These are phyloP conservation scores for Vanrija humicola DNA, from an alignment of 1,284 basidiomycete genomes.

Conservation along the genomic window DNA sequence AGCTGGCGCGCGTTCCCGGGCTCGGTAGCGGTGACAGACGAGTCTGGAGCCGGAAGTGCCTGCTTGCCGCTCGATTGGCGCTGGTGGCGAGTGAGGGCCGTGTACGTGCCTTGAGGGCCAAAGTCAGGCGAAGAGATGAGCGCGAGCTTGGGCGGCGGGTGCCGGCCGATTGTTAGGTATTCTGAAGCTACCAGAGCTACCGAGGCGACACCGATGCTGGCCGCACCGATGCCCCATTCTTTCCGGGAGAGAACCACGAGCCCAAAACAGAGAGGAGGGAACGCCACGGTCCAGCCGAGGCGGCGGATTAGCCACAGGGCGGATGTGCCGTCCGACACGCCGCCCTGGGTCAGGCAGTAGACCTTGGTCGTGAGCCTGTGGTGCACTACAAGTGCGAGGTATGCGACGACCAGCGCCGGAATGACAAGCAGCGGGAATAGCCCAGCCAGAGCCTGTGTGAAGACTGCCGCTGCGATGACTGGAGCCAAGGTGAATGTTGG, in stretches of 20 bases:
- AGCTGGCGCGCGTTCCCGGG: neutral
- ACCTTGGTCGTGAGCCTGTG: slow-evolving; percentile 71
- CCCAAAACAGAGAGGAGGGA: slow-evolving; percentile 70
- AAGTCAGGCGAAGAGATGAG: neutral
- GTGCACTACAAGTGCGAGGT: slow-evolving; percentile 67
- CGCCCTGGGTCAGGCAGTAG: slow-evolving; percentile 62
- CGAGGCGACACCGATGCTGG: slow-evolving; percentile 58
- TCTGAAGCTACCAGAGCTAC: slow-evolving; percentile 38
- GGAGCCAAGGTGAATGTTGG: slow-evolving; percentile 63
- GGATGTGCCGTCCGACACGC: slow-evolving; percentile 63
- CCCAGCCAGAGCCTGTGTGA: slow-evolving; percentile 63
- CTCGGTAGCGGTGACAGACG: no score
- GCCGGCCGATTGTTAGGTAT: slow-evolving; percentile 15
- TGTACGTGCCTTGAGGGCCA: no score
- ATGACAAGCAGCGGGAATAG: slow-evolving; percentile 73
- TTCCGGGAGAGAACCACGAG: slow-evolving; percentile 62
- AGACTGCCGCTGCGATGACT: slow-evolving; percentile 63
- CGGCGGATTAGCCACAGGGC: slow-evolving; percentile 70
- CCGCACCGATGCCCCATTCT: slow-evolving; percentile 67
- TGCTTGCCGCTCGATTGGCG: no score
- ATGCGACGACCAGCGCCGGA: slow-evolving; percentile 62
- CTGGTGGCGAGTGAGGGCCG: no score
- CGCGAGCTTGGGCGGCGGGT: slow-evolving; percentile 4
- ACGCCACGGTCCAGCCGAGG: slow-evolving; percentile 51
- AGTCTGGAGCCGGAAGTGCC: no score